Conservation (phyloP, 306 rosid genomes). For the Arachis stenosperma region DNA sequence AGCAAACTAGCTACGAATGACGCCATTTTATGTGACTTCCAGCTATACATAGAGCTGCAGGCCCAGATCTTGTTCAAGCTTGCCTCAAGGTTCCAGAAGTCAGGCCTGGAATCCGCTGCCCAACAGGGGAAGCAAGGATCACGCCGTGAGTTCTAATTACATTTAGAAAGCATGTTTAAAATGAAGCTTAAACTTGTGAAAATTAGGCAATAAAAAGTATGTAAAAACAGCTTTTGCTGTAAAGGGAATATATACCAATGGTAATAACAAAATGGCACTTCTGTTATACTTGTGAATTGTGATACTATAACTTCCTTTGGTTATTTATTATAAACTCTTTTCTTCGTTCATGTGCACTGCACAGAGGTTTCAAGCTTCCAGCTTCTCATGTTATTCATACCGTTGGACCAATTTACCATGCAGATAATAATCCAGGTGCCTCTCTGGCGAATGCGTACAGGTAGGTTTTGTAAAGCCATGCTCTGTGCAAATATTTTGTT, state of each 20-base stretch:
- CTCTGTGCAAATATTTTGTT: neutral
- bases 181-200: neutral
- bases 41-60: conserved; percentile 92
- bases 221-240: neutral
- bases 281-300: neutral
- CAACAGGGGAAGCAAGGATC: conserved; percentile 91
- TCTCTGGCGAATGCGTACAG: conserved; percentile 77
- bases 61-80: conserved; percentile 76
- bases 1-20: neutral
- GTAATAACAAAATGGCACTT: neutral
- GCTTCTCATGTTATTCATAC: conserved; percentile 83
- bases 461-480: conserved; percentile 41
- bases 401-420: conserved; percentile 75
- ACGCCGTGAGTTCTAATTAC: conserved; percentile 59
- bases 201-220: neutral
- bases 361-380: conserved; percentile 83
- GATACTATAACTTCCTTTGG: neutral
- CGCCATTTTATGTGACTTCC: conserved; percentile 7
- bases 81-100: conserved; percentile 74
- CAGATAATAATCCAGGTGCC: conserved; percentile 54
- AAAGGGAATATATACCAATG: neutral
- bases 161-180: neutral
- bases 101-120: conserved; percentile 77
- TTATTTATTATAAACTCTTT: conserved; percentile 15
- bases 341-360: conserved; percentile 51